Evolutionary conservation across 1,284 basidiomycete genomes (phyloP).

Genomic region (Paramarasmius palmivorus): DNA sequence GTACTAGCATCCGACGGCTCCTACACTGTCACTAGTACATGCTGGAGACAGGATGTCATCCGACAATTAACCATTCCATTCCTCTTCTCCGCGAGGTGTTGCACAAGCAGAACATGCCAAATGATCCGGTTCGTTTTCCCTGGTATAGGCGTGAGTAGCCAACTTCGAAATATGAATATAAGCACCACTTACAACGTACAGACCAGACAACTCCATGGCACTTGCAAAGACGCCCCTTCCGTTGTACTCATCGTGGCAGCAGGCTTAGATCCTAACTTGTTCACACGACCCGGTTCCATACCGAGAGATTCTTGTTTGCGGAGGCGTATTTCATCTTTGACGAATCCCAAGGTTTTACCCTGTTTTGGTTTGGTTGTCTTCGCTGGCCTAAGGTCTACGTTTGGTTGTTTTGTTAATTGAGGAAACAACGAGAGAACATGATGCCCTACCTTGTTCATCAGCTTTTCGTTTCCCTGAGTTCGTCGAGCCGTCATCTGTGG

Average conservation of each 20-base stretch:
- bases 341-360: slow-evolving; percentile 32
- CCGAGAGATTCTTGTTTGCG: slow-evolving; percentile 51
- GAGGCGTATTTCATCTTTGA: slow-evolving; percentile 44
- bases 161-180: background rate
- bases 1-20: too few species aligned
- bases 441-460: slow-evolving; percentile 11
- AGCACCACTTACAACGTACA: slow-evolving; percentile 54
- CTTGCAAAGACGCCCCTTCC: slow-evolving; percentile 2
- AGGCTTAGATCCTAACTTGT: slow-evolving; percentile 6
- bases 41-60: too few species aligned
- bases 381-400: slow-evolving; percentile 5
- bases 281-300: slow-evolving; percentile 26
- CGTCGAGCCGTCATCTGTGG: slow-evolving; percentile 23
- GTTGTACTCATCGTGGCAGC: background rate
- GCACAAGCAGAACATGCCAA: slow-evolving; percentile 55
- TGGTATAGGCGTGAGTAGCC: slow-evolving; percentile 21
- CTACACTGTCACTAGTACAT: too few species aligned
- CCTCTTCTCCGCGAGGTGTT: slow-evolving; percentile 30
- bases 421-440: slow-evolving; percentile 8
- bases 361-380: slow-evolving; percentile 17
- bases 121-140: slow-evolving; percentile 46
- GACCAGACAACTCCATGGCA: slow-evolving; percentile 47
- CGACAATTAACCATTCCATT: slow-evolving; percentile 14
- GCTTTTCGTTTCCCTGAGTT: slow-evolving; percentile 11
- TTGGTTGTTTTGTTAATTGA: background rate